Evolutionary conservation across 331 rosid genomes (phyloP), one percentile per base, ranked within the genome.

Genomic region (Acacia pycnantha): DNA sequence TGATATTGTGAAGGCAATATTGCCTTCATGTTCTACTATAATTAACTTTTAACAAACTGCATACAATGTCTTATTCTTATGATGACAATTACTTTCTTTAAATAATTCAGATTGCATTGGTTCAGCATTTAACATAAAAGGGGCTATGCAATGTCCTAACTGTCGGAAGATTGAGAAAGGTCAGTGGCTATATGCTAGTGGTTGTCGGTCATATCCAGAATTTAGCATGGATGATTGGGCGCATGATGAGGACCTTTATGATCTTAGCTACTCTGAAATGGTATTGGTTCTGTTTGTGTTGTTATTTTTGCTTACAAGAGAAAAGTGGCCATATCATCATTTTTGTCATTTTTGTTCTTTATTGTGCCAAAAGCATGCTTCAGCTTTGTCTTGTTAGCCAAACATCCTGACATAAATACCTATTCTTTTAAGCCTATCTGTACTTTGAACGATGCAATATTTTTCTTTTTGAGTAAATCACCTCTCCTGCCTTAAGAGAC

Each of bases 61-160:
- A 16, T 70, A 62, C 51, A 16, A n/a, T 37, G 3, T 40, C 79
- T 19, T 44, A 77, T 70, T 26, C 83, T 33, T 71, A 37, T 79
- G 31, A 74, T 84, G 18, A 80, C 65, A 67, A 46, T 77, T 79
- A 66, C 70, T 51, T 50, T 86, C 51, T 80, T 66, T 40, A 58
- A 70, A 79, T 72, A 53, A 44, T 82, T 84, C 89, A 96, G 99
- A 96, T 87, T 96, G 99, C 79, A 96, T 96, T 82, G 99, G 97
- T 43, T 96, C 99, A 6, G 98, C 98, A 35, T 94, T 96, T 85
- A 96, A 96, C 85, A 66, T 87, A 46, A 96, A 96, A 80, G 99
- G 98, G 24, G 92, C 95, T 21, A 96, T 96, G 99, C 99, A 96
- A 84, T 96, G 99, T 89, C 99, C 99, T 19, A 96, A 96, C 85